Conservation (phyloP, 345 rosid genomes). For the Noccaea caerulescens region DNA sequence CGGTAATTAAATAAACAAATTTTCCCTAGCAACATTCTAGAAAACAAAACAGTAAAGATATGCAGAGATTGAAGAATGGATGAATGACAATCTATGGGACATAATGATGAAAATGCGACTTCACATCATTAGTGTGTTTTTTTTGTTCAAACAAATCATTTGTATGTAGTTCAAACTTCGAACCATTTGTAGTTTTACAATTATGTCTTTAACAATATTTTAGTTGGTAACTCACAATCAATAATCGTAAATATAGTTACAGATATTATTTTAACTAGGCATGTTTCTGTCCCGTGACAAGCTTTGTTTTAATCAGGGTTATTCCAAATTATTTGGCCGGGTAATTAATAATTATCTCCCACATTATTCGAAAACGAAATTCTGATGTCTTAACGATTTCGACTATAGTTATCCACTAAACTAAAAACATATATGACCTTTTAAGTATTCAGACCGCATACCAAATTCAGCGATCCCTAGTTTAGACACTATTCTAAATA, state of each 20-base stretch:
- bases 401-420: neutral
- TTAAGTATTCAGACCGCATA: neutral
- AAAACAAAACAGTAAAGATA: neutral
- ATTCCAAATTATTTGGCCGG: conserved; percentile 11
- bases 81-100: conserved; percentile 3
- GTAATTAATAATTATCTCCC: neutral
- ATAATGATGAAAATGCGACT: conserved; percentile 34
- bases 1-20: conserved; percentile 26
- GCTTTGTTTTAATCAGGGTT: conserved; percentile 19
- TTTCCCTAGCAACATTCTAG: neutral
- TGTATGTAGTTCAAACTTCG: neutral
- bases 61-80: neutral
- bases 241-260: conserved; percentile 24
- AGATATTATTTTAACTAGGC: conserved; percentile 6
- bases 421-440: conserved; percentile 5
- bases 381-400: conserved; percentile 19
- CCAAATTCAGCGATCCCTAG: conserved; percentile 2
- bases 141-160: too few species aligned
- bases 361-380: conserved; percentile 27
- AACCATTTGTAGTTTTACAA: conserved; percentile 15
- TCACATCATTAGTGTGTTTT: conserved; percentile 17
- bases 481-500: conserved; percentile 2
- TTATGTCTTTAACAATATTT: conserved; percentile 34
- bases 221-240: conserved; percentile 41
- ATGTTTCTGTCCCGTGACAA: conserved; percentile 8